Evolutionary conservation across 2,329 filamentous ascomycete genomes (phyloP), one percentile per base, ranked within the genome.

Genomic region (Fusarium sp.): DNA sequence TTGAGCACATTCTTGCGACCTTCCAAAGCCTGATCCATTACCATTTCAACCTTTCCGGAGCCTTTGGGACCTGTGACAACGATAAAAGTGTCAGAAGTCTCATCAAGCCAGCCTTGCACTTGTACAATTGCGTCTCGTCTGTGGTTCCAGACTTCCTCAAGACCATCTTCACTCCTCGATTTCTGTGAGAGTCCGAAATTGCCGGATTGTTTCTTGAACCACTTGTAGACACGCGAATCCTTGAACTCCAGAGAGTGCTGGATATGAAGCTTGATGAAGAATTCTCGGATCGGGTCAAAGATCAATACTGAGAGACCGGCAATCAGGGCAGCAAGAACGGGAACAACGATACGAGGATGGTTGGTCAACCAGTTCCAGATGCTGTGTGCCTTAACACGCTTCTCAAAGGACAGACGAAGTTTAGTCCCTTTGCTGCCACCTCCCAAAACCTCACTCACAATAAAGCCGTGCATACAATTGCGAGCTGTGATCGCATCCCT

Each of bases 261-360:
- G 53, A 99, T 90, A 77, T 97, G 94, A 6, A 91, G 86, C 75
- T 93, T 93, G 81, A 98, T 93, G 75, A 97, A 98, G 77, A 97
- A 96, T 1, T 94, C 94, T 46, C 96, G 89, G 61, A 99, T 94
- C 0, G 96, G 96, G 74, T 99, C 96, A 75, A 99, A 98, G 10
- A 98, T 85, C 2, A 93, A 89, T 21, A 98, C 93, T 0, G 94
- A 97, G 49, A 96, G 83, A 34, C 91, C 90, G 1, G 94, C 94
- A 30, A 97, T 78, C 4, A 98, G 81, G 2, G 94, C 95, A 18
- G 93, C 93, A 3, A 97, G 56, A 3, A 92, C 81, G 1, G 96
- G 95, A 48, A 99, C 91, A 27, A 97, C 92, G 47, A 98, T 93
- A 50, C 94, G 88, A 1, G 95, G 94, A 75, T 99, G 96, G 61